phyloP scores from a whole-genome alignment of 2,329 filamentous ascomycete genomes.

The Nothophoma quercina region DNA sequence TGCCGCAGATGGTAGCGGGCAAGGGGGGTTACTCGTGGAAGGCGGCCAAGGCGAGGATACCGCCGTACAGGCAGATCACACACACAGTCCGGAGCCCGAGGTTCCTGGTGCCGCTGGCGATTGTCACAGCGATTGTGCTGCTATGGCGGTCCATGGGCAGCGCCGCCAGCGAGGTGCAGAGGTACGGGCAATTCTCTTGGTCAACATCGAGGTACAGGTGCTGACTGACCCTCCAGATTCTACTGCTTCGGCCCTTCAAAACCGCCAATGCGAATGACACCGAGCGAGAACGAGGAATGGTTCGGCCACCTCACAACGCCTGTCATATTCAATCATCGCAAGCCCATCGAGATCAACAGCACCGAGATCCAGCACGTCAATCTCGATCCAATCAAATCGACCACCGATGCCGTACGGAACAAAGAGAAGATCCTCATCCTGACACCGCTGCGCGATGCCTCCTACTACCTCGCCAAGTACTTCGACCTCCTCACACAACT shows the following conservation, averaged over 20 bases:
- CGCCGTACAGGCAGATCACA: slow-evolving; percentile 72
- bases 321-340: slow-evolving; percentile 95
- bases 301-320: slow-evolving; percentile 87
- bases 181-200: slow-evolving; percentile 61
- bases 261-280: slow-evolving; percentile 93
- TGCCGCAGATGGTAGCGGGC: slow-evolving; percentile 73
- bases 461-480: slow-evolving; percentile 82
- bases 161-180: slow-evolving; percentile 88
- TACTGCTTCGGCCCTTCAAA: slow-evolving; percentile 97
- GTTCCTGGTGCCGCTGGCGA: slow-evolving; percentile 75
- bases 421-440: slow-evolving; percentile 89
- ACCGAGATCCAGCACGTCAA: slow-evolving; percentile 80
- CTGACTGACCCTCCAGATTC: slow-evolving; percentile 69
- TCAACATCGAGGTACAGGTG: background rate
- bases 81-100: slow-evolving; percentile 76
- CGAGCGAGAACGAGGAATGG: slow-evolving; percentile 92
- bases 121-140: slow-evolving; percentile 76
- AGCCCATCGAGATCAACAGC: slow-evolving; percentile 83
- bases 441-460: slow-evolving; percentile 90
- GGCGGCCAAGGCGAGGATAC: slow-evolving; percentile 79
- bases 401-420: slow-evolving; percentile 77
- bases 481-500: slow-evolving; percentile 91
- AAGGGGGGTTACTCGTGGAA: slow-evolving; percentile 81
- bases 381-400: slow-evolving; percentile 85
- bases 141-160: slow-evolving; percentile 87